Evolutionary conservation across 495 filamentous ascomycete genomes (phyloP), one percentile per base, ranked within the genome.

Genomic region (Tuber indicum): DNA sequence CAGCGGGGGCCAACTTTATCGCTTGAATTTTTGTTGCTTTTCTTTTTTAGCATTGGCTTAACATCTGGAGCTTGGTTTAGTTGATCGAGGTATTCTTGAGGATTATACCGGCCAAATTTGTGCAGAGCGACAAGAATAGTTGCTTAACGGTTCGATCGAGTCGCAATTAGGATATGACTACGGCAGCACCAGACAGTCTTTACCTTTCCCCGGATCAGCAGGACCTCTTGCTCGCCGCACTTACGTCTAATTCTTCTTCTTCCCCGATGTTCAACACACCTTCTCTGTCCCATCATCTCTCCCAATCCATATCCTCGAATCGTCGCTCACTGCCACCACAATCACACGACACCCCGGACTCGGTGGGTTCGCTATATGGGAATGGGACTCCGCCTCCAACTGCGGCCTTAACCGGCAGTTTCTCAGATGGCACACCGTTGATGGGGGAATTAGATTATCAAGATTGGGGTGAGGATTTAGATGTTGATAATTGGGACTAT

Each of bases 121-220:
- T 36, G 26, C 26, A 17, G 26, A 66, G 14, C 58, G 3, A 36
- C 58, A 36, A 36, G 52, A 3, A 62, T 14, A 36, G 58, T 26
- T 36, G 26, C 17, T 32, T 8, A 66, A 7, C 58, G 32, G 32
- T 66, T 32, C 26, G 32, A 36, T 12, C 58, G 26, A 17, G 58
- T 19, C 32, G 17, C 58, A 36, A 17, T 36, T 32, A 74, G 74
- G 78, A 80, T 75, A 80, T 80, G 78, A 76, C 77, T 74, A 80
- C 79, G 80, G 66, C 78, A 81, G 76, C 79, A 62, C 71, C 71
- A 21, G 79, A 82, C 74, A 70, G 75, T 70, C 86, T 90, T 58
- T 91, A 91, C 83, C 91, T 97, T 77, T 93, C 93, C 52, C 91
- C 92, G 26, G 90, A 92, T 81, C 93, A 99, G 84, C 93, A 98